These are phyloP conservation scores for Beauveria brongniartii DNA, from an alignment of 2,329 filamentous ascomycete species.

Conservation along the genomic window DNA sequence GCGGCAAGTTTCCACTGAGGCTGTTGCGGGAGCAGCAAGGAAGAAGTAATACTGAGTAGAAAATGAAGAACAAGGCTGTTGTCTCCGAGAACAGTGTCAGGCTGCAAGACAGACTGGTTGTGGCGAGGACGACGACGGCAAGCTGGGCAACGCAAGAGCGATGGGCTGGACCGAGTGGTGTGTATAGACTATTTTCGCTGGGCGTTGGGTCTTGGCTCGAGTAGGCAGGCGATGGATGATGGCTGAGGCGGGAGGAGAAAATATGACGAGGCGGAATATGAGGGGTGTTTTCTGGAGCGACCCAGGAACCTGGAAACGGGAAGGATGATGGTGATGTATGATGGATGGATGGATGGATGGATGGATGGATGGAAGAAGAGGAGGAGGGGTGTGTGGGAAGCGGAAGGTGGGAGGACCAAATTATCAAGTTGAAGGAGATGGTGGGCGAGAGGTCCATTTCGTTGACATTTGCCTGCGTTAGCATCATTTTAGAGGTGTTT, in stretches of 20 bases:
- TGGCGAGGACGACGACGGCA: not conserved
- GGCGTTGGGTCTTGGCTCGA: no score
- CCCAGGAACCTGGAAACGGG: slow-evolving; percentile 6
- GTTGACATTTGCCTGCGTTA: no score
- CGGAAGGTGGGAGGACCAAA: not conserved
- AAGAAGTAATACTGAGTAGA: not conserved
- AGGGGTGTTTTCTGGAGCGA: not conserved
- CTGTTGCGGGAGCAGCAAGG: not conserved
- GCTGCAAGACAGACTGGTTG: not conserved
- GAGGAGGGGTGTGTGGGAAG: not conserved
- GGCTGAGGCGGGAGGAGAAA: not conserved
- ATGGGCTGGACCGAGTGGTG: not conserved
- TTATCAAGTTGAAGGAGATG: no score
- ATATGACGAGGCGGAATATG: not conserved
- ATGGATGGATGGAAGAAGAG: not conserved
- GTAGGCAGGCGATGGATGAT: not conserved
- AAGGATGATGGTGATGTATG: not conserved
- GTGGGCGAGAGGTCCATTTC: not conserved
- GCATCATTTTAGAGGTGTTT: not conserved
- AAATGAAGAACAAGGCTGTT: not conserved
- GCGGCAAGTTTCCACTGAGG: not conserved
- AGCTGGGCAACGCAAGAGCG: not conserved
- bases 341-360: not conserved
- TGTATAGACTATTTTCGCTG: not conserved
- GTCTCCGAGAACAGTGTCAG: not conserved